These are phyloP conservation scores for Cardiospermum halicacabum DNA, from an alignment of 345 rosid species.

Conservation along the genomic window DNA sequence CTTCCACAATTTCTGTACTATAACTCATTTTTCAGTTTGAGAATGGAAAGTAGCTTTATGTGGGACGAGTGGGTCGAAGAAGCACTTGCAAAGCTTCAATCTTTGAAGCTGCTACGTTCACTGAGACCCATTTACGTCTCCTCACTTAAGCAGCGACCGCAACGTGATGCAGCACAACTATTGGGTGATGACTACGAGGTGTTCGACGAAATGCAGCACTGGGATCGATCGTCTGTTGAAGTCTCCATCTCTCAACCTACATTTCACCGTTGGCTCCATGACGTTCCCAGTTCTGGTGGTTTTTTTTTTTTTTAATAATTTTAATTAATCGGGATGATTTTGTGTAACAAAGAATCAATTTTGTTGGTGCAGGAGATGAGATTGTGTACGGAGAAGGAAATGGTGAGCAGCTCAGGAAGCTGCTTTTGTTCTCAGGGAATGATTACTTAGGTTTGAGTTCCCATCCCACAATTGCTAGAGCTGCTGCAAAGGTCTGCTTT, in stretches of 20 bases:
- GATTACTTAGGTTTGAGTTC: constrained; percentile 93
- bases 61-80: constrained; percentile 77
- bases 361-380: constrained; percentile 55
- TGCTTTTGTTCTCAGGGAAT: constrained; percentile 87
- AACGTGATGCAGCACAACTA: background rate
- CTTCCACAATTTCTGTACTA: background rate
- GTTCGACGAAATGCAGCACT: constrained; percentile 64
- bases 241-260: constrained; percentile 59
- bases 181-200: constrained; percentile 43
- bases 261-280: constrained; percentile 72
- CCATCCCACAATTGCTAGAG: constrained; percentile 75
- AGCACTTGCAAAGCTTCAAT: constrained; percentile 63
- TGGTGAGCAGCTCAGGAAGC: constrained; percentile 42
- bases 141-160: constrained; percentile 17
- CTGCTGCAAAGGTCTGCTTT: constrained; percentile 59
- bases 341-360: background rate
- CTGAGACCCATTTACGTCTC: constrained; percentile 66
- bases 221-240: constrained; percentile 81
- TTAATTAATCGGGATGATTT: background rate
- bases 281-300: constrained; percentile 65
- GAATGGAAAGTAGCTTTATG: constrained; percentile 28
- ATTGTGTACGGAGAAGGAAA: constrained; percentile 18
- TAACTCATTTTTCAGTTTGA: background rate
- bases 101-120: constrained; percentile 66
- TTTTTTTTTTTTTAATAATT: background rate